Conservation (phyloP, 257 asterid species). For the Schizonepeta tenuifolia region DNA sequence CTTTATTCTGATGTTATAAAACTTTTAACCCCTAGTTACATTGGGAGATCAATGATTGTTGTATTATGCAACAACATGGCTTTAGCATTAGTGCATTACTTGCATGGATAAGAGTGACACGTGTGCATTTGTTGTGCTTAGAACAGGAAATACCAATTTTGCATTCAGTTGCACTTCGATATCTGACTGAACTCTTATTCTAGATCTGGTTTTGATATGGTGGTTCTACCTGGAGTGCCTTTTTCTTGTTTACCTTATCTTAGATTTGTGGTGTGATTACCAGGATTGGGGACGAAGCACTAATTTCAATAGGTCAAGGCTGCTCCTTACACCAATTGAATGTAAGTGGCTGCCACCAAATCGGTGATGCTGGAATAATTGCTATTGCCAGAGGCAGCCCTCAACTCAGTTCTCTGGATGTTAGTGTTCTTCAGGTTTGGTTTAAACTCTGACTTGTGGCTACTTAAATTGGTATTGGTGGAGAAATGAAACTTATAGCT, state of each 20-base stretch:
- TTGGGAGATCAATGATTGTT: not conserved
- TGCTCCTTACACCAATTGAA: conserved; percentile 73
- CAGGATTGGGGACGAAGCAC: conserved; percentile 86
- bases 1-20: not conserved
- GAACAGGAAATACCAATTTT: not conserved
- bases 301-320: conserved; percentile 79
- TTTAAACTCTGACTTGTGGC: conserved; percentile 23
- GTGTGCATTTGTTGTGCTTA: conserved; percentile 13
- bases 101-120: not conserved
- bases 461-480: conserved; percentile 1
- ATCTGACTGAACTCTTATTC: conserved; percentile 6
- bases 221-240: not conserved
- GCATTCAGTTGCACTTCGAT: not conserved
- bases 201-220: conserved; percentile 10
- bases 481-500: conserved; percentile 2
- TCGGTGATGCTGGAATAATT: conserved; percentile 81
- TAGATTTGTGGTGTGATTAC: conserved; percentile 30
- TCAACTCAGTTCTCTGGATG: conserved; percentile 74
- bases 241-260: conserved; percentile 19
- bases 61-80: conserved; percentile 9
- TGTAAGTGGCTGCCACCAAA: conserved; percentile 88
- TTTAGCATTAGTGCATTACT: not conserved
- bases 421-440: conserved; percentile 85
- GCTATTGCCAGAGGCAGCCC: conserved; percentile 92
- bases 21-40: not conserved